Percentiles rank a stretch among this genome's conserved stretches.
phyloP scores from a whole-genome alignment of 306 rosid species.

The Canavalia ensiformis region DNA sequence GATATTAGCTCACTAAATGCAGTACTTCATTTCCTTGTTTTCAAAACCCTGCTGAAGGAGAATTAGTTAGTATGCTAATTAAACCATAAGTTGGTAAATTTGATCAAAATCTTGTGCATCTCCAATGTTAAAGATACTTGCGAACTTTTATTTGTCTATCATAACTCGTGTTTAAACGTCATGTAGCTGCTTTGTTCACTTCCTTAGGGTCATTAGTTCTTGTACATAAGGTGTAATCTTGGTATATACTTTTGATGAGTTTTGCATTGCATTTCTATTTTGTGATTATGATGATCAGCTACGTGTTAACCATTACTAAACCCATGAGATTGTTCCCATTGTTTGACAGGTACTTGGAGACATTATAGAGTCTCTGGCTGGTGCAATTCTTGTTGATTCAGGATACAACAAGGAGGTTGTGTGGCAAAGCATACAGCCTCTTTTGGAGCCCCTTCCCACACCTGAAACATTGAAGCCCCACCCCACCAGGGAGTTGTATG shows the following conservation, averaged over 20 bases:
- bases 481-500: slow-evolving; percentile 63
- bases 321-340: slow-evolving; percentile 19
- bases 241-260: neutral
- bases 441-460: slow-evolving; percentile 76
- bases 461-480: slow-evolving; percentile 65
- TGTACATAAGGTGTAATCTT: neutral
- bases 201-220: neutral
- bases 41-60: neutral
- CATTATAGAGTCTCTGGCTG: slow-evolving; percentile 83
- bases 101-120: neutral
- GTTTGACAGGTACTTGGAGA: slow-evolving; percentile 79
- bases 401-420: slow-evolving; percentile 63
- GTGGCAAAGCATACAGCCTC: slow-evolving; percentile 67
- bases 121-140: neutral
- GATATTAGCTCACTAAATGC: neutral
- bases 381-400: slow-evolving; percentile 83
- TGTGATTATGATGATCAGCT: slow-evolving; percentile 2
- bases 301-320: neutral
- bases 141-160: neutral
- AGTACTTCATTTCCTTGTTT: neutral
- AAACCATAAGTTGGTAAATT: neutral
- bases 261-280: neutral
- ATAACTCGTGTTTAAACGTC: neutral
- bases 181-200: neutral
- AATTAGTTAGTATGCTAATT: neutral